A percentile compares a stretch with the other conserved stretches of the same genome.
Evolutionary conservation across 805 yeast genomes (phyloP).

Genomic region (Ogataea chonburiensis): DNA sequence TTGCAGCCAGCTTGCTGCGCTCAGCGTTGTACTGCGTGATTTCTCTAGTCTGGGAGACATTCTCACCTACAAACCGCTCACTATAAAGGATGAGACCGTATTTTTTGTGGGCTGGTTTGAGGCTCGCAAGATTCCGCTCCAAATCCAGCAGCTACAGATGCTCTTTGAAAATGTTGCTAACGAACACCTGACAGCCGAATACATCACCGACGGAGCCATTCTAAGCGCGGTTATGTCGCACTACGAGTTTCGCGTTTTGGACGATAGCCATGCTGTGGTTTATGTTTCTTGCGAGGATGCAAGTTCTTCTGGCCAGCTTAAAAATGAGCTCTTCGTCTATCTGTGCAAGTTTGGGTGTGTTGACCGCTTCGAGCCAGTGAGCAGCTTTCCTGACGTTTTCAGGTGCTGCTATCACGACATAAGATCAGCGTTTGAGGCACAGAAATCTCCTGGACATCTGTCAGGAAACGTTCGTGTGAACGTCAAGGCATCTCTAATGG

Average conservation of each 20-base stretch:
- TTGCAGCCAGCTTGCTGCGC: constrained; percentile 12
- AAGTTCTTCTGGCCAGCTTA: constrained; percentile 9
- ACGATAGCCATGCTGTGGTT: constrained; percentile 24
- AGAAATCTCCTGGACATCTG: constrained; percentile 13
- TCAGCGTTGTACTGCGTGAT: constrained; percentile 12
- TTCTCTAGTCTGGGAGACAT: constrained; percentile 17
- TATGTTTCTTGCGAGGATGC: constrained; percentile 16
- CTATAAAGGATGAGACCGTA: constrained; percentile 2
- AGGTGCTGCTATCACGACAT: constrained; percentile 36
- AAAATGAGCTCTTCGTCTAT: constrained; percentile 19
- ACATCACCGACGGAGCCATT: constrained; percentile 8
- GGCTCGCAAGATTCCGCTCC: constrained; percentile 21
- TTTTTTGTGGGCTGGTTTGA: constrained; percentile 34
- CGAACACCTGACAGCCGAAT: constrained; percentile 8
- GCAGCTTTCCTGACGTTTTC: constrained; percentile 15
- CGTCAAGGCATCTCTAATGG: constrained; percentile 26
- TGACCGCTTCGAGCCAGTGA: constrained; percentile 16
- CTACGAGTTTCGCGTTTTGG: constrained; percentile 25
- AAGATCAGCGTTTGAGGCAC: constrained; percentile 35
- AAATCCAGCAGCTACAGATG: constrained; percentile 17
- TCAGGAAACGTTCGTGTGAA: constrained; percentile 15
- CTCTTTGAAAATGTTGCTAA: constrained; percentile 12
- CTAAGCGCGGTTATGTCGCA: constrained; percentile 18
- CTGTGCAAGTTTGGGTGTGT: constrained; percentile 28
- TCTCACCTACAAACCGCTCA: constrained; percentile 16